Evolutionary conservation across 805 yeast genomes (phyloP).

Genomic region (Priceomyces fermenticarens): DNA sequence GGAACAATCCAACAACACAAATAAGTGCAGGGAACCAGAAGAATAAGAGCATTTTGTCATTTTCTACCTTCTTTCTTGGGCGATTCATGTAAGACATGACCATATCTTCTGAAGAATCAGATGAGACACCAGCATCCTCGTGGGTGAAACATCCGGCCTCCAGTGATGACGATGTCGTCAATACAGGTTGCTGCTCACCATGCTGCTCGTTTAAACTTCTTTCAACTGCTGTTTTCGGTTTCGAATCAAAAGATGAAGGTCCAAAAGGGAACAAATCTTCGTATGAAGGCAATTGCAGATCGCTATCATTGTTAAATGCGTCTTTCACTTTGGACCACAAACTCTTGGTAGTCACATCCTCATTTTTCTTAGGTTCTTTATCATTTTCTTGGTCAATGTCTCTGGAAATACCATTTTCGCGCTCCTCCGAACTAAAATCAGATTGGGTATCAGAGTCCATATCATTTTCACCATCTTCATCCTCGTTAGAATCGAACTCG

Average conservation of each 20-base stretch:
- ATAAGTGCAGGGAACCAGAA: constrained; percentile 87
- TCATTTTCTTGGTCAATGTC: background rate
- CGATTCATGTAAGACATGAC: constrained; percentile 40
- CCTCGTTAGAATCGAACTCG: constrained; percentile 24
- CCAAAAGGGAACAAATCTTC: constrained; percentile 72
- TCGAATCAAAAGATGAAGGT: constrained; percentile 18
- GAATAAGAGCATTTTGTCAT: constrained; percentile 81
- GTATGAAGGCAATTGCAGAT: constrained; percentile 57
- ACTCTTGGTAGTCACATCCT: constrained; percentile 12
- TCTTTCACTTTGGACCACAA: constrained; percentile 44
- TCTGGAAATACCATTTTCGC: constrained; percentile 1
- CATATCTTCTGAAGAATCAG: constrained; percentile 45
- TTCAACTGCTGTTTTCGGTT: constrained; percentile 35
- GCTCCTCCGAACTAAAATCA: constrained; percentile 1
- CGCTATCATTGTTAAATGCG: constrained; percentile 36
- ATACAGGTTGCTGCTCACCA: constrained; percentile 4
- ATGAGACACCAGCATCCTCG: constrained; percentile 31
- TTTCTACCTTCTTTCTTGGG: constrained; percentile 49
- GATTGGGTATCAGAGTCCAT: constrained; percentile 5
- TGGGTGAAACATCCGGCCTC: constrained; percentile 9
- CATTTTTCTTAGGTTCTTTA: constrained; percentile 1
- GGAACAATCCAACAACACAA: constrained; percentile 49
- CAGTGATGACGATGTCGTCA: constrained; percentile 5
- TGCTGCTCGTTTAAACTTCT: constrained; percentile 24
- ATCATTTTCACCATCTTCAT: constrained; percentile 10